Conservation (phyloP, 176 grass and related monocot species). For the Oryza nivara region DNA sequence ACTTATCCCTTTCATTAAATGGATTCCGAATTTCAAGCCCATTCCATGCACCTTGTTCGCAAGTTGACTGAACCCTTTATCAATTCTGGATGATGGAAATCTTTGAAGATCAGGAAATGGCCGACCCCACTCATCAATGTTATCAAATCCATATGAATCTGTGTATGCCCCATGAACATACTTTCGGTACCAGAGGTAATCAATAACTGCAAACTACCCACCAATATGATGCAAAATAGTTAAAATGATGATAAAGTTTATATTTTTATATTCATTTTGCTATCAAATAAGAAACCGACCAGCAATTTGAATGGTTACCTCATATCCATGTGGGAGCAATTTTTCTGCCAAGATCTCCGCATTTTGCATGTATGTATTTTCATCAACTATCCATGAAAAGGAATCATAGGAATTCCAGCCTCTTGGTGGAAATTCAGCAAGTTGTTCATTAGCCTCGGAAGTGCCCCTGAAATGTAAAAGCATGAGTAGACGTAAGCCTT, state of each 20-base stretch:
- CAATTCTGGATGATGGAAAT: conserved; percentile 73
- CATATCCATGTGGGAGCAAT: conserved; percentile 67
- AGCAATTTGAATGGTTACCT: conserved; percentile 49
- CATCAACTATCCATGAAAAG: conserved; percentile 81
- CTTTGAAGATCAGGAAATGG: conserved; percentile 81
- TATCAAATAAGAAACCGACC: neutral
- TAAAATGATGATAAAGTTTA: neutral
- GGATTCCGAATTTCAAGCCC: conserved; percentile 93
- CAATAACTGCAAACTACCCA: conserved; percentile 76
- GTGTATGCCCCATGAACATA: conserved; percentile 60
- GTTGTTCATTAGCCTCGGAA: conserved; percentile 33
- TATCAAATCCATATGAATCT: conserved; percentile 80
- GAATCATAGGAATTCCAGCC: conserved; percentile 98
- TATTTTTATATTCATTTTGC: conserved; percentile 1
- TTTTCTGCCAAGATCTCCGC: conserved; percentile 71
- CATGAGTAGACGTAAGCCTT: neutral
- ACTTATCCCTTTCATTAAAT: conserved; percentile 94
- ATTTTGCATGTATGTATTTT: conserved; percentile 73
- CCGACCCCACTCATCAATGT: conserved; percentile 80
- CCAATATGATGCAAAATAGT: conserved; percentile 8
- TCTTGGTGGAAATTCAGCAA: conserved; percentile 61
- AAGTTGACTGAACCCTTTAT: conserved; percentile 66
- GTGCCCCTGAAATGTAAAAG: conserved; percentile 42
- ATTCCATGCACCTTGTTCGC: conserved; percentile 71
- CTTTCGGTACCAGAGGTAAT: conserved; percentile 89